Evolutionary conservation across 164 flowering plant species (phyloP).

Genomic region (Kalanchoe fedtschenkoi): DNA sequence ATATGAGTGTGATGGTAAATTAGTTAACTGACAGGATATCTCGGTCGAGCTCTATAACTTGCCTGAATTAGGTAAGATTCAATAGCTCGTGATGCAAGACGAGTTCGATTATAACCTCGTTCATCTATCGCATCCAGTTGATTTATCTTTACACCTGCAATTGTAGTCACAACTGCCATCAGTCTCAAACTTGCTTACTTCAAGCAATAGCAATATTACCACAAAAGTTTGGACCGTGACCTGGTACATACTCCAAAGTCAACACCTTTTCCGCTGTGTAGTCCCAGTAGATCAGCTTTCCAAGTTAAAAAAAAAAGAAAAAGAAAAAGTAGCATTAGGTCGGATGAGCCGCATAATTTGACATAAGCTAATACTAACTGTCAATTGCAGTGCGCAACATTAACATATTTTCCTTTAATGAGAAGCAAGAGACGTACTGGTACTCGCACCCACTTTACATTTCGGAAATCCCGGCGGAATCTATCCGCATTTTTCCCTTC

Average conservation of each 20-base stretch:
- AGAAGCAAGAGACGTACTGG: conserved; percentile 69
- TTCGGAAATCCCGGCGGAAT: conserved; percentile 90
- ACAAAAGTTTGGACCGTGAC: conserved; percentile 23
- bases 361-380: neutral
- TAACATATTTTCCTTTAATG: too few species aligned
- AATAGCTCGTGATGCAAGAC: conserved; percentile 70
- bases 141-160: conserved; percentile 74
- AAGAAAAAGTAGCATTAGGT: neutral
- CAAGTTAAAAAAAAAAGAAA: neutral
- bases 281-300: conserved; percentile 82
- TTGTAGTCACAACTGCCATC: neutral
- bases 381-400: neutral
- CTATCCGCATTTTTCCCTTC: conserved; percentile 96
- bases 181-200: neutral
- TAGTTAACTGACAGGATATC: neutral
- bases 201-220: neutral
- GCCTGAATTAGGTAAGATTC: conserved; percentile 95
- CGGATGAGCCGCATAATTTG: neutral
- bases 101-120: conserved; percentile 53
- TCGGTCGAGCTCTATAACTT: neutral
- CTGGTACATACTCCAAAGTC: conserved; percentile 97
- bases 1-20: neutral
- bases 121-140: conserved; percentile 43
- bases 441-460: conserved; percentile 89
- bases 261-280: conserved; percentile 76